Percentiles rank a stretch among this genome's conserved stretches.
Evolutionary conservation across 257 asterid species (phyloP).

Genomic region (Solanum commersonii): DNA sequence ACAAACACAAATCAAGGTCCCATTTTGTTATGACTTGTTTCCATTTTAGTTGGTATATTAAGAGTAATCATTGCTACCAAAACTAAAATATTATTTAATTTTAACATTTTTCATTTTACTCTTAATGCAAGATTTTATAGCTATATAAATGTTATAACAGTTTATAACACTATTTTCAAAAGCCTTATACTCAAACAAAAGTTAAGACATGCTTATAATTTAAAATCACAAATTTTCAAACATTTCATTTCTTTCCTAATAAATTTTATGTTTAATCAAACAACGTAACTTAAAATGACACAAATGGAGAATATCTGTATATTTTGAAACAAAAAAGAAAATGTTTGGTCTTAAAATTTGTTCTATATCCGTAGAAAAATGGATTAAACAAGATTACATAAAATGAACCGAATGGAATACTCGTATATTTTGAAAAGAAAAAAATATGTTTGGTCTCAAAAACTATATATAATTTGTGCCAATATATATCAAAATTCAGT

Average conservation of each 20-base stretch:
- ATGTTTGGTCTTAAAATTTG: background rate
- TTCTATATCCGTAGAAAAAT: background rate
- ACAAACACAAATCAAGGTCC: background rate
- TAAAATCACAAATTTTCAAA: background rate
- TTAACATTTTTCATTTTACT: background rate
- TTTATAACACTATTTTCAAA: background rate
- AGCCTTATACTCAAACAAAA: background rate
- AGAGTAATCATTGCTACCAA: background rate
- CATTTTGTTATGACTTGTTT: background rate
- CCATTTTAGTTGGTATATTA: background rate
- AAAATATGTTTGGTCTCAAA: background rate
- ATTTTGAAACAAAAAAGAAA: background rate
- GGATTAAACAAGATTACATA: background rate
- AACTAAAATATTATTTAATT: background rate
- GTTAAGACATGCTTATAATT: background rate
- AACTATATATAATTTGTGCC: background rate
- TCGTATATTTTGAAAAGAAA: background rate
- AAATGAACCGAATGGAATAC: background rate
- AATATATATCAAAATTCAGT: too few species aligned
- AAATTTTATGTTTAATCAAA: background rate
- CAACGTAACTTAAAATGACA: background rate
- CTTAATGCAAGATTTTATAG: background rate
- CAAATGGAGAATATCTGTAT: background rate
- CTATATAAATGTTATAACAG: background rate
- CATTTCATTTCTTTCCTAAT: background rate